These are phyloP conservation scores for Diaporthe amygdali DNA, from an alignment of 2,329 filamentous ascomycete genomes.

Conservation along the genomic window DNA sequence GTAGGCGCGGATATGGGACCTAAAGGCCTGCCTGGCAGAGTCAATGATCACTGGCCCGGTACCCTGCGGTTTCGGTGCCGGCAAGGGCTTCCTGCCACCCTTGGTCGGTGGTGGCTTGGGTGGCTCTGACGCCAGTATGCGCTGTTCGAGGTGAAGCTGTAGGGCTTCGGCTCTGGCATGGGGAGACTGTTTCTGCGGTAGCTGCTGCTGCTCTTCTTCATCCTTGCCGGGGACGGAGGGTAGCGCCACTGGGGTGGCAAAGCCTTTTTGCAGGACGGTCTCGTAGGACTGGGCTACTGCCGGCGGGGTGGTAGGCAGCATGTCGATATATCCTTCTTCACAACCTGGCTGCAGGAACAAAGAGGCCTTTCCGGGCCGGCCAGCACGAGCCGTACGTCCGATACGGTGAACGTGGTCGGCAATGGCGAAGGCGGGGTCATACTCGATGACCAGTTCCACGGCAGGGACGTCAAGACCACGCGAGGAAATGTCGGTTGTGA, in stretches of 20 bases:
- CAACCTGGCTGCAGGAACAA: constrained; percentile 90
- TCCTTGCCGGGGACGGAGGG: constrained; percentile 59
- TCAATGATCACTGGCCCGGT: constrained; percentile 70
- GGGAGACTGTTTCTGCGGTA: constrained; percentile 51
- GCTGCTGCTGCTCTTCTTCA: constrained; percentile 54
- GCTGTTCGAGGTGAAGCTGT: constrained; percentile 65
- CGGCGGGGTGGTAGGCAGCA: constrained; percentile 62
- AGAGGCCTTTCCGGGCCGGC: constrained; percentile 82
- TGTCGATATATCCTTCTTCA: constrained; percentile 87
- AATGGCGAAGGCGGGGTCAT: constrained; percentile 91
- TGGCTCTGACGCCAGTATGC: constrained; percentile 48
- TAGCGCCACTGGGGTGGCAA: constrained; percentile 64
- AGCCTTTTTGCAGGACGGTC: constrained; percentile 67
- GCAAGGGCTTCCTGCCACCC: constrained; percentile 46
- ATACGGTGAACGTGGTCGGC: constrained; percentile 95
- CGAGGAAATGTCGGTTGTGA: constrained; percentile 95
- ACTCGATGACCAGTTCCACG: constrained; percentile 93
- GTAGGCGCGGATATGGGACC: constrained; percentile 92
- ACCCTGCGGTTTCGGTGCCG: neutral
- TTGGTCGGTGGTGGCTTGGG: constrained; percentile 25
- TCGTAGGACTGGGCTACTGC: constrained; percentile 59
- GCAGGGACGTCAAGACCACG: constrained; percentile 95
- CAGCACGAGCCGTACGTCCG: constrained; percentile 91
- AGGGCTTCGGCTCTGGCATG: constrained; percentile 57
- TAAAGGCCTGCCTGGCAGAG: constrained; percentile 82